phyloP scores from a whole-genome alignment of 768 basidiomycete genomes.

The Tephrocybe sp. region DNA sequence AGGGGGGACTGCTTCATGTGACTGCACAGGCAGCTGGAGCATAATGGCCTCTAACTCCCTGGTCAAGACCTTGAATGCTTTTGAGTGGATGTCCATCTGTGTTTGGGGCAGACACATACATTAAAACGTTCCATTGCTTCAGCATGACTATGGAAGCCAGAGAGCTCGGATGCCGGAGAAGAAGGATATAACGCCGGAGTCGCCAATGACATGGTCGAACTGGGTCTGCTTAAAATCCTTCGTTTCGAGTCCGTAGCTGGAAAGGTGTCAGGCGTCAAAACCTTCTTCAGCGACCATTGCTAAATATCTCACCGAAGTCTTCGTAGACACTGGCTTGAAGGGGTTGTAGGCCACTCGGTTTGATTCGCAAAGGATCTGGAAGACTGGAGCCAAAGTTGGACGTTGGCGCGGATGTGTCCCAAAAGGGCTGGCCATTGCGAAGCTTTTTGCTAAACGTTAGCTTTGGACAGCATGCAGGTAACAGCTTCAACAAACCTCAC shows the following conservation, averaged over 20 bases:
- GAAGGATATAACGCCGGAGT: conserved; percentile 49
- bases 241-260: conserved; percentile 58
- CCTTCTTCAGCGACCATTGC: background rate
- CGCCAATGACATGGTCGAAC: conserved; percentile 69
- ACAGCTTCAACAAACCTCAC: conserved; percentile 55
- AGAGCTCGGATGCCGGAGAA: conserved; percentile 62
- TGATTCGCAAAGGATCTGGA: conserved; percentile 87
- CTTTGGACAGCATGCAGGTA: background rate
- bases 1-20: conserved; percentile 62
- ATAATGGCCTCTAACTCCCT: conserved; percentile 82
- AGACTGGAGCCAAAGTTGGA: conserved; percentile 69
- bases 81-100: conserved; percentile 5
- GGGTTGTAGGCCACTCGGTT: conserved; percentile 74
- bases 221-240: conserved; percentile 59
- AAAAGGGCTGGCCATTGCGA: conserved; percentile 75
- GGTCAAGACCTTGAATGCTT: conserved; percentile 33
- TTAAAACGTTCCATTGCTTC: conserved; percentile 90
- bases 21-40: conserved; percentile 67
- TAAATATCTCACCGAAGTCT: conserved; percentile 75
- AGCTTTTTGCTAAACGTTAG: conserved; percentile 41
- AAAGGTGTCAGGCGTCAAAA: conserved; percentile 7
- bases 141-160: conserved; percentile 56
- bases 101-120: conserved; percentile 38
- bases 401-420: conserved; percentile 76
- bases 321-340: conserved; percentile 91